These are phyloP conservation scores for Kickxella alabastrina DNA, from an alignment of 192 early-diverging fungal species.

Conservation along the genomic window DNA sequence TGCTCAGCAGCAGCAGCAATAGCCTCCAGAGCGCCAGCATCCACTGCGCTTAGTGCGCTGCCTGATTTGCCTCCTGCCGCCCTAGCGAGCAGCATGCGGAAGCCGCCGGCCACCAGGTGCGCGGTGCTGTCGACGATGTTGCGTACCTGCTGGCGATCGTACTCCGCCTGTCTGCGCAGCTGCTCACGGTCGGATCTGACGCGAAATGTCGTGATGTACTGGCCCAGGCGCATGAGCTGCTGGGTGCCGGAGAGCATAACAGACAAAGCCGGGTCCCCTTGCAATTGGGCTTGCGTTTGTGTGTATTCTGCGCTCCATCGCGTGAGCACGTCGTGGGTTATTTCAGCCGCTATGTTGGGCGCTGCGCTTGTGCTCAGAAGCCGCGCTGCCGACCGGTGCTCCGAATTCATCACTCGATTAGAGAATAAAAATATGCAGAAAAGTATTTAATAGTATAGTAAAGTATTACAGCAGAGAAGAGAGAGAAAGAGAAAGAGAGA, in stretches of 20 bases:
- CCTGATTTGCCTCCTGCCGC: too few species aligned
- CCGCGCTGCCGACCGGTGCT: slow-evolving; percentile 12
- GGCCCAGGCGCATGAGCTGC: slow-evolving; percentile 17
- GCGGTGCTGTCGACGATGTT: slow-evolving; percentile 10
- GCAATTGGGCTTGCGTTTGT: not conserved
- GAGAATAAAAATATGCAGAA: not conserved
- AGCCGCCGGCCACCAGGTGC: slow-evolving; percentile 1
- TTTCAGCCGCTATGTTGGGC: slow-evolving; percentile 21
- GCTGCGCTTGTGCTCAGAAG: slow-evolving; percentile 17
- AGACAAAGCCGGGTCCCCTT: too few species aligned
- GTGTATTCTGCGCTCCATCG: too few species aligned
- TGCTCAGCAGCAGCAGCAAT: too few species aligned
- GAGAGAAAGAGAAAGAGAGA: slow-evolving; percentile 1
- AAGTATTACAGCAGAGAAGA: not conserved
- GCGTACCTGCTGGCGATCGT: not conserved
- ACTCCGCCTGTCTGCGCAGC: not conserved
- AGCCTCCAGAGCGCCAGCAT: not conserved
- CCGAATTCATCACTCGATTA: slow-evolving; percentile 6
- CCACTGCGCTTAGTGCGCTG: not conserved
- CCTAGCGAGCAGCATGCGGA: not conserved
- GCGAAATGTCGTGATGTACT: slow-evolving; percentile 17
- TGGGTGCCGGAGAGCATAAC: too few species aligned
- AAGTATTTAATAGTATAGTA: slow-evolving; percentile 1
- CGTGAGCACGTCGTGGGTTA: slow-evolving; percentile 13
- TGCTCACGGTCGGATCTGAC: not conserved